Percentiles rank a stretch among this genome's conserved stretches.
Conservation (phyloP, 179 eudicot genomes). For the Silene noctiflora region DNA sequence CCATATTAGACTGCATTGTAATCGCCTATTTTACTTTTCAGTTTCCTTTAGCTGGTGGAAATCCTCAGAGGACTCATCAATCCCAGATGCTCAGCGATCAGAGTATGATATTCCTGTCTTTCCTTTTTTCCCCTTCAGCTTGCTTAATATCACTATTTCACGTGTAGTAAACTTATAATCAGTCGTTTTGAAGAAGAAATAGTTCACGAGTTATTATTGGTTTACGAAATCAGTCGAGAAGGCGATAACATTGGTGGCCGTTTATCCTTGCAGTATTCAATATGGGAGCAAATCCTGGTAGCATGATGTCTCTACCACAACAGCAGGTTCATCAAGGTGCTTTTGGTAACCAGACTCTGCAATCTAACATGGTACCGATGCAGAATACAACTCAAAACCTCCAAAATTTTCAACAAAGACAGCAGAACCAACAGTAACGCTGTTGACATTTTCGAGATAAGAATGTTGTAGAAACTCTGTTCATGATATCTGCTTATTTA, state of each 20-base stretch:
- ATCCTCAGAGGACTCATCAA: constrained; percentile 62
- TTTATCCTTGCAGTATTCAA: constrained; percentile 54
- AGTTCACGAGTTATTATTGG: not conserved
- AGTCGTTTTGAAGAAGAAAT: not conserved
- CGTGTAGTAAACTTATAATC: not conserved
- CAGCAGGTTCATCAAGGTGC: constrained; percentile 64
- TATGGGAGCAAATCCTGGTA: constrained; percentile 72
- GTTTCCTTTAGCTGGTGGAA: constrained; percentile 65
- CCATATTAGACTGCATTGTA: constrained; percentile 9
- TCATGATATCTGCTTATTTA: no score
- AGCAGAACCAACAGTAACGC: constrained; percentile 62
- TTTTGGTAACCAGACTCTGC: constrained; percentile 82
- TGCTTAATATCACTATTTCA: not conserved
- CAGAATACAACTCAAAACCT: constrained; percentile 63
- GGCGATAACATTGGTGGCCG: constrained; percentile 2
- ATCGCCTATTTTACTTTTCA: constrained; percentile 26
- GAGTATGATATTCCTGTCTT: constrained; percentile 45
- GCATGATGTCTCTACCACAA: constrained; percentile 75
- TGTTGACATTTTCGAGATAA: no score
- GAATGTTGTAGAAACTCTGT: no score
- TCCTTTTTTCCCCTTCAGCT: not conserved
- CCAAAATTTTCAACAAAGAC: constrained; percentile 83
- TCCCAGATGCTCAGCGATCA: constrained; percentile 82
- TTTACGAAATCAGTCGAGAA: not conserved
- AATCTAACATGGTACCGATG: constrained; percentile 53